Evolutionary conservation across 129 eudicot species (phyloP).

Genomic region (Flaveria brownii): DNA sequence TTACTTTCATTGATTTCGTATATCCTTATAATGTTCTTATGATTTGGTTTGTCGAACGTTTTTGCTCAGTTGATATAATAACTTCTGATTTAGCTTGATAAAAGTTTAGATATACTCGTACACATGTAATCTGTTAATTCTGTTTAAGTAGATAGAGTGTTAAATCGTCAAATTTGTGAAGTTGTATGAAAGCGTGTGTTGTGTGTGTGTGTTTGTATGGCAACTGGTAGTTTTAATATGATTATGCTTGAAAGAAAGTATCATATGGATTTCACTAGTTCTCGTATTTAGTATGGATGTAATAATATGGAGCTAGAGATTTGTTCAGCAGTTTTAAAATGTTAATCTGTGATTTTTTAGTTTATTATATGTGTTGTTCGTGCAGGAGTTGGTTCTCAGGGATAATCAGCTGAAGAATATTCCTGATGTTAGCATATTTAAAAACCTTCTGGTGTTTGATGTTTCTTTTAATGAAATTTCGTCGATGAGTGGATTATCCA

Average conservation of each 20-base stretch:
- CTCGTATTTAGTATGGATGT: neutral
- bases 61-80: neutral
- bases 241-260: neutral
- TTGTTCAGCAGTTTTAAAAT: neutral
- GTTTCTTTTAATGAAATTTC: constrained; percentile 89
- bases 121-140: neutral
- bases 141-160: neutral
- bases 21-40: neutral
- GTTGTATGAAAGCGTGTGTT: too few species aligned
- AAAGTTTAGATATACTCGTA: neutral
- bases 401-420: constrained; percentile 86
- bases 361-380: constrained; percentile 8
- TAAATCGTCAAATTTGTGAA: too few species aligned
- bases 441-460: constrained; percentile 78
- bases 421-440: constrained; percentile 88
- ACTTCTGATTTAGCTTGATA: neutral
- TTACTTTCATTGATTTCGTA: neutral
- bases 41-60: neutral
- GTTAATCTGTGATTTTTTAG: neutral
- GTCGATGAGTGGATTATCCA: constrained; percentile 73
- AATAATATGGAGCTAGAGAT: neutral
- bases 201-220: constrained; percentile 3
- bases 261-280: neutral
- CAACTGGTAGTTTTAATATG: neutral
- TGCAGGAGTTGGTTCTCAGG: constrained; percentile 88